These are phyloP conservation scores for Penicillium sp. DNA, from an alignment of 2,329 filamentous ascomycete species.

Conservation along the genomic window DNA sequence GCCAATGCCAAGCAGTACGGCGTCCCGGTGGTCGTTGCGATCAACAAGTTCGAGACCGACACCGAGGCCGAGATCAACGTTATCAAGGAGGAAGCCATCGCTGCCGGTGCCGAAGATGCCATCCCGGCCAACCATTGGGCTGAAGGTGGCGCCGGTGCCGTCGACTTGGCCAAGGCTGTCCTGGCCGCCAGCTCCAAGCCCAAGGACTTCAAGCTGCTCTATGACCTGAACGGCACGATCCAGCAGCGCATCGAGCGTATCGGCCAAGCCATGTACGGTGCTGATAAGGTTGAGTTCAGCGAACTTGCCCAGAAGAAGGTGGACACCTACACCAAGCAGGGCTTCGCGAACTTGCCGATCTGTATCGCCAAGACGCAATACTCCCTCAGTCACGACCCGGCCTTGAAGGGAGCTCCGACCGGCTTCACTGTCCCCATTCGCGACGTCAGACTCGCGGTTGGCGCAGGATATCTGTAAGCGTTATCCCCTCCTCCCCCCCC, in stretches of 20 bases:
- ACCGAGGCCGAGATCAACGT: constrained; percentile 88
- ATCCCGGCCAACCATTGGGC: constrained; percentile 96
- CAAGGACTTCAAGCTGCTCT: constrained; percentile 85
- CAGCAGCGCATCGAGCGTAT: constrained; percentile 90
- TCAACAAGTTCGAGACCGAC: constrained; percentile 95
- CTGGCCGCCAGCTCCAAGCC: constrained; percentile 78
- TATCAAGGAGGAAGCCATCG: constrained; percentile 84
- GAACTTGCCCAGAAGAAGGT: constrained; percentile 95
- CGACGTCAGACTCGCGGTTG: constrained; percentile 90
- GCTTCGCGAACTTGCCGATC: constrained; percentile 88
- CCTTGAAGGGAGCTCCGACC: constrained; percentile 89
- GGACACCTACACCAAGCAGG: constrained; percentile 88
- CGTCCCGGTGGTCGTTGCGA: constrained; percentile 90
- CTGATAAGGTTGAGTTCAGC: constrained; percentile 83
- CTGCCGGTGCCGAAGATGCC: constrained; percentile 89
- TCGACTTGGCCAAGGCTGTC: constrained; percentile 84
- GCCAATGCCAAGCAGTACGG: constrained; percentile 84
- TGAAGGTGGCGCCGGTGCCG: constrained; percentile 83
- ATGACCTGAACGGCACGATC: constrained; percentile 73
- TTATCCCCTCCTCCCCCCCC: constrained; percentile 8
- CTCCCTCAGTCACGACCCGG: constrained; percentile 87
- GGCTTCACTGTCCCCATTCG: constrained; percentile 94
- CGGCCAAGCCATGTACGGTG: constrained; percentile 91
- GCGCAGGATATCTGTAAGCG: constrained; percentile 85
- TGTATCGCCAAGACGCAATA: constrained; percentile 99